Evolutionary conservation across 1,284 basidiomycete species (phyloP), one percentile per base, ranked within the genome.

Genomic region (Gomphus bonarii): DNA sequence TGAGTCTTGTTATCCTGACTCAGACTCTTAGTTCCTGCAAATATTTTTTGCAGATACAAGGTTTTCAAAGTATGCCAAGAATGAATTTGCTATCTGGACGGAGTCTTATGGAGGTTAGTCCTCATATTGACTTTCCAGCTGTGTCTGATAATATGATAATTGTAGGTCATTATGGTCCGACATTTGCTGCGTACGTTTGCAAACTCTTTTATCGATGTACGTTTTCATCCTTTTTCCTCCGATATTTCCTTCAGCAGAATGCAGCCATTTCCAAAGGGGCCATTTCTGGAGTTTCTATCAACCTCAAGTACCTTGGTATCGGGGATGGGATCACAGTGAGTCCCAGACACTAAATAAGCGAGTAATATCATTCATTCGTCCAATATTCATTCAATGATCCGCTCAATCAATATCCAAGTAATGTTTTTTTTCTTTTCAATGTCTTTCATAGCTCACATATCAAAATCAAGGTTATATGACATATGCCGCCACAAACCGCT

Each of bases 271-370:
- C 71, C n/a, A 67, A 72, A n/a, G 73, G 77, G 10, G 71, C 70
- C 10, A 65, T 79, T 12, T 65, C 67, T 6, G 80, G 80, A 3
- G 62, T 74, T 9, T 68, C 68, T n/a, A 74, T 86, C 53, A 81
- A 85, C 64, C 72, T 86, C 18, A 76, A 82, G 63, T 74, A 77
- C 12, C 73, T 85, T 20, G 80, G 80, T 25, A 74, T 86, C 46
- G 83, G 82, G 3, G 75, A 83, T 63, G 82, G 82, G 7, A 67
- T 84, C n/a, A 83, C 81, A 3, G 80, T 82, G 66, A 47, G 25
- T 48, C 0, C 18, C 9, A 18, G 12, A 35, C 8, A 10, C 2
- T 35, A 10, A 3, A 10, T 2, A 9, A 12, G 10, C 1, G 8
- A 7, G 2, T 12, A 3, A 7, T 7, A 35, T 9, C 33, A 35